Evolutionary conservation across 352 stramenopile genomes (phyloP).

Genomic region (Halophytophthora polymorphica): DNA sequence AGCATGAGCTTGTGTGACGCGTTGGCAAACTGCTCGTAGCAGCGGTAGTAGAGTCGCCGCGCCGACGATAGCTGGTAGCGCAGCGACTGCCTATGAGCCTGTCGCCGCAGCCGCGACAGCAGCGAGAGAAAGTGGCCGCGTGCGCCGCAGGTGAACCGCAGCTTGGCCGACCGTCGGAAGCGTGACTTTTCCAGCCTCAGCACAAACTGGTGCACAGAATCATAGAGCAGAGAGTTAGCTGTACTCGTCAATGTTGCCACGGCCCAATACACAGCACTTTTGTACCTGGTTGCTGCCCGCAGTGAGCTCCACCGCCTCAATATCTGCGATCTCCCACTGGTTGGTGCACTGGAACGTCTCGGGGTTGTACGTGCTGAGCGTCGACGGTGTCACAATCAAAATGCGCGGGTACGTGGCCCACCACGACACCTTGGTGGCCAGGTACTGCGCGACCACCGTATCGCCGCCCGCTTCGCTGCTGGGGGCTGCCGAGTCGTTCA

Average conservation of each 20-base stretch:
- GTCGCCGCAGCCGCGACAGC: conserved; percentile 39
- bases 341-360: conserved; percentile 71
- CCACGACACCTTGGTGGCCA: conserved; percentile 67
- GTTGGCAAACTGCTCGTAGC: conserved; percentile 69
- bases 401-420: conserved; percentile 62
- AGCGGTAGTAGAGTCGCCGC: conserved; percentile 44
- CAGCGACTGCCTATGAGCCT: conserved; percentile 38
- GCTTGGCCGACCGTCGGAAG: conserved; percentile 41
- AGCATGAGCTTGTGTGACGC: conserved; percentile 49
- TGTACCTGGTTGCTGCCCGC: conserved; percentile 33
- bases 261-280: too few relatives aligned
- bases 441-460: conserved; percentile 58
- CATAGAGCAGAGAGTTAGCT: too few relatives aligned
- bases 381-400: conserved; percentile 48
- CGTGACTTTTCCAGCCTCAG: conserved; percentile 60
- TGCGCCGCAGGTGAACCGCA: conserved; percentile 59
- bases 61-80: conserved; percentile 26
- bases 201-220: conserved; percentile 35
- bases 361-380: conserved; percentile 57
- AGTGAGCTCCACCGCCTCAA: conserved; percentile 46
- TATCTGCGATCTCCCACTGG: conserved; percentile 63
- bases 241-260: neutral
- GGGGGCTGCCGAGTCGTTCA: conserved; percentile 4
- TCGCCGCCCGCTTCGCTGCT: conserved; percentile 15
- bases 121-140: conserved; percentile 55